phyloP scores from a whole-genome alignment of 805 yeast genomes.

The Brettanomyces naardenensis region DNA sequence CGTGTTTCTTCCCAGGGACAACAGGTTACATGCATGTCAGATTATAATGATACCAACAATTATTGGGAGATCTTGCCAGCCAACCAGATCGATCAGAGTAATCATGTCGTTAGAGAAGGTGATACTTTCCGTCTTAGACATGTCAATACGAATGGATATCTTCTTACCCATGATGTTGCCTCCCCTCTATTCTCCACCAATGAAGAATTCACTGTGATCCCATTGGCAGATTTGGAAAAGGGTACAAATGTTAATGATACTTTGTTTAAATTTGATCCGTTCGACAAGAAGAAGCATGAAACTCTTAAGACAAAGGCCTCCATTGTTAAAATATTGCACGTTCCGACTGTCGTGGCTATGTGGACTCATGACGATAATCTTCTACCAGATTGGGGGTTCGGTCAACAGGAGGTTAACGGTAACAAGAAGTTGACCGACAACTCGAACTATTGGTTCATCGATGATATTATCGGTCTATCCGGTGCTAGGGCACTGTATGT shows the following conservation, averaged over 20 bases:
- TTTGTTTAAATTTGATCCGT: slow-evolving; percentile 63
- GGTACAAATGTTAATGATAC: slow-evolving; percentile 57
- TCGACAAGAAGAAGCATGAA: slow-evolving; percentile 42
- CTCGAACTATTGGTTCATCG: slow-evolving; percentile 71
- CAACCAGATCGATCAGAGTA: slow-evolving; percentile 29
- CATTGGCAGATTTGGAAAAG: slow-evolving; percentile 49
- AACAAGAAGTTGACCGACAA: slow-evolving; percentile 68
- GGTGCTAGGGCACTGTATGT: slow-evolving; percentile 57
- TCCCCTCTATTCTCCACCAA: slow-evolving; percentile 90
- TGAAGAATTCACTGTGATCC: slow-evolving; percentile 81
- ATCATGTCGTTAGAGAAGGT: slow-evolving; percentile 55
- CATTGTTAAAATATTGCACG: slow-evolving; percentile 65
- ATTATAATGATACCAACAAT: slow-evolving; percentile 60
- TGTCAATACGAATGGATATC: slow-evolving; percentile 66
- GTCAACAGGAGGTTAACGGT: slow-evolving; percentile 92
- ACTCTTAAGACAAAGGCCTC: slow-evolving; percentile 64
- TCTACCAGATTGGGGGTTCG: slow-evolving; percentile 93
- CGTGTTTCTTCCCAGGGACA: slow-evolving; percentile 91
- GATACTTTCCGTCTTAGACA: slow-evolving; percentile 77
- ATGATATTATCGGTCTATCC: slow-evolving; percentile 53
- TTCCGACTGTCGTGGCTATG: slow-evolving; percentile 83
- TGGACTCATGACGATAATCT: slow-evolving; percentile 83
- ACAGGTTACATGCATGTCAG: slow-evolving; percentile 72
- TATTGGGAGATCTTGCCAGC: slow-evolving; percentile 72
- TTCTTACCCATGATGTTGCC: slow-evolving; percentile 92